Conservation (phyloP, 1,139 yeast genomes). For the Arxiozyma heterogenica region DNA sequence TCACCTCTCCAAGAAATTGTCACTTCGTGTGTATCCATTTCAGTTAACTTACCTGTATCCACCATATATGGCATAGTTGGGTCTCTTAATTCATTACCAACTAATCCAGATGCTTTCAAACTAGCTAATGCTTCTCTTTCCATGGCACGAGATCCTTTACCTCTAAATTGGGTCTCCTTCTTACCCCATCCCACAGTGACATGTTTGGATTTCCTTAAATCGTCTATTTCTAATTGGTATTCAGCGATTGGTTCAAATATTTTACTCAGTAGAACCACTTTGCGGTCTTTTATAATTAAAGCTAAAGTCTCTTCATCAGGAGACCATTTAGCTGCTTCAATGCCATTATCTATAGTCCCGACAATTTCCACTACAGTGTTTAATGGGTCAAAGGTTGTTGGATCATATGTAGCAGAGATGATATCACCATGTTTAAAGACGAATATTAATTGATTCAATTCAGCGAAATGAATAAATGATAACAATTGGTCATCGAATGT, state of each 20-base stretch:
- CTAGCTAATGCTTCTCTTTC: constrained; percentile 47
- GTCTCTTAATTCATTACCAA: constrained; percentile 59
- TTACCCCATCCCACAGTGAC: constrained; percentile 99
- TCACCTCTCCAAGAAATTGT: constrained; percentile 92
- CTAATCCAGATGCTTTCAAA: constrained; percentile 61
- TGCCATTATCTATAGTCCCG: constrained; percentile 75
- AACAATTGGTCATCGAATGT: constrained; percentile 33
- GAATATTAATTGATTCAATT: constrained; percentile 50
- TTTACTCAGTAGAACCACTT: constrained; percentile 61
- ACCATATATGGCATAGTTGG: constrained; percentile 81
- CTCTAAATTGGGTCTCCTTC: constrained; percentile 92
- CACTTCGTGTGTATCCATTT: constrained; percentile 39
- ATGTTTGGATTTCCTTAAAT: constrained; percentile 66
- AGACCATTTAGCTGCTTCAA: constrained; percentile 76
- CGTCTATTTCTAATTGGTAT: constrained; percentile 47
- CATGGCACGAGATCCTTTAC: constrained; percentile 79
- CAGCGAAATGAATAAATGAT: constrained; percentile 58
- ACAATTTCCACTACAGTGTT: constrained; percentile 59
- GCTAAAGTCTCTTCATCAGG: constrained; percentile 83
- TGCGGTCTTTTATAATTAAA: constrained; percentile 54
- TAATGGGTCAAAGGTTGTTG: constrained; percentile 38
- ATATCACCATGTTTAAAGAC: constrained; percentile 62
- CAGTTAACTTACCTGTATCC: constrained; percentile 58
- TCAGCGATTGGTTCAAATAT: constrained; percentile 76
- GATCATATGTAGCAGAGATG: constrained; percentile 55